Percentiles rank a stretch among this genome's conserved stretches.
phyloP scores from a whole-genome alignment of 352 stramenopile species.

The Aphanomyces invadans region DNA sequence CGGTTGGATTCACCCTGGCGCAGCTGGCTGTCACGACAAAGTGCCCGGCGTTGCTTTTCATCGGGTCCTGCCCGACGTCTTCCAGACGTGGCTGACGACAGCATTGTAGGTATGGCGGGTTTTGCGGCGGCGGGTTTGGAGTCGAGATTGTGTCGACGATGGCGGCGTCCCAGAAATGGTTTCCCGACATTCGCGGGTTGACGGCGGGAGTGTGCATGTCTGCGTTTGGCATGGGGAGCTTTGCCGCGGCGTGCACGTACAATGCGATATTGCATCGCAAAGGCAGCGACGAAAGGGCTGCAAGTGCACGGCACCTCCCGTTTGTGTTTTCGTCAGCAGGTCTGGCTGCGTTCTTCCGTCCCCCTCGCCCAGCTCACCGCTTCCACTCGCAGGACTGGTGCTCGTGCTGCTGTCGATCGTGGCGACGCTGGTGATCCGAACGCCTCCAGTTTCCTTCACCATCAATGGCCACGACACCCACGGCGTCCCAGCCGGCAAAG shows the following conservation, averaged over 20 bases:
- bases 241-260: not conserved
- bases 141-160: not conserved
- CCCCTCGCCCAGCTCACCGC: not conserved
- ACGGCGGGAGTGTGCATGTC: conserved; percentile 12
- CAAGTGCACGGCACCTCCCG: not conserved
- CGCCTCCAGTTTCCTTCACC: conserved; percentile 9
- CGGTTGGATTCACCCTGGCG: not conserved
- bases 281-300: not conserved
- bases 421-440: conserved; percentile 14
- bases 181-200: conserved; percentile 11
- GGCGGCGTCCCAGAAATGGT: conserved; percentile 19
- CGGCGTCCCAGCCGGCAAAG: not conserved
- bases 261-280: not conserved
- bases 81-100: not conserved
- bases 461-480: conserved; percentile 21
- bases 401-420: not conserved
- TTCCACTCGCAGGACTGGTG: not conserved
- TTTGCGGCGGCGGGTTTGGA: conserved; percentile 16
- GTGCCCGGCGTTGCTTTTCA: not conserved
- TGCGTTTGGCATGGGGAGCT: conserved; percentile 15
- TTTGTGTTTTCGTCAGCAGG: not conserved
- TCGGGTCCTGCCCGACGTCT: conserved; percentile 11
- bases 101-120: not conserved
- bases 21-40: conserved; percentile 5
- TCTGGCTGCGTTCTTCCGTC: not conserved